Percentiles rank a stretch among this genome's conserved stretches.
Evolutionary conservation across 2,329 filamentous ascomycete genomes (phyloP).

Genomic region (Orbilia brochopaga): DNA sequence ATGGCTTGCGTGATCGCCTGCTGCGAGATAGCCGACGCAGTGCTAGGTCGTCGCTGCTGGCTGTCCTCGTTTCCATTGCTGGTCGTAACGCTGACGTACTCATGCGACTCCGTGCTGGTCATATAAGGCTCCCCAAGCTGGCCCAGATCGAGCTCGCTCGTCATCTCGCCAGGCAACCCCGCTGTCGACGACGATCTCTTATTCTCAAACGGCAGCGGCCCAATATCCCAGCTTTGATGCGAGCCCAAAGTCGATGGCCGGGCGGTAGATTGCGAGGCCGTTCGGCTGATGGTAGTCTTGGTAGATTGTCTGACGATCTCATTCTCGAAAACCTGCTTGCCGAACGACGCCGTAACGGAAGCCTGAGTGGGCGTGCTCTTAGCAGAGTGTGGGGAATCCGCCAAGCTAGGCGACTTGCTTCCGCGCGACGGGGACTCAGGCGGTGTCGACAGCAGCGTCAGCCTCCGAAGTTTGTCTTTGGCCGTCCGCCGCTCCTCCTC

Average conservation of each 20-base stretch:
- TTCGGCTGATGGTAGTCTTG: slow-evolving; percentile 43
- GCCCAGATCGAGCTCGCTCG: slow-evolving; percentile 37
- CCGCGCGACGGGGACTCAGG: slow-evolving; percentile 34
- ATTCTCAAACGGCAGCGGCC: slow-evolving; percentile 40
- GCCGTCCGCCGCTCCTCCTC: slow-evolving; percentile 70
- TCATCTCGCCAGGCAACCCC: slow-evolving; percentile 12
- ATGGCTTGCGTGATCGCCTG: slow-evolving; percentile 51
- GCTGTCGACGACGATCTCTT: slow-evolving; percentile 30
- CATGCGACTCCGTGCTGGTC: slow-evolving; percentile 40
- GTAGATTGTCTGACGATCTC: slow-evolving; percentile 42
- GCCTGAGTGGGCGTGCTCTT: slow-evolving; percentile 48
- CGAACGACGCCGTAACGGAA: slow-evolving; percentile 35
- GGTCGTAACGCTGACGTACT: slow-evolving; percentile 44
- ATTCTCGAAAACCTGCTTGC: slow-evolving; percentile 41
- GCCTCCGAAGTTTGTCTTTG: slow-evolving; percentile 53
- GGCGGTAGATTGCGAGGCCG: slow-evolving; percentile 45
- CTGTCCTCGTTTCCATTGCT: slow-evolving; percentile 31
- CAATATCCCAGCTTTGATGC: slow-evolving; percentile 42
- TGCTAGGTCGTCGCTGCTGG: slow-evolving; percentile 29
- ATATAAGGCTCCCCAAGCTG: slow-evolving; percentile 47
- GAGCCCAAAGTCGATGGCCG: slow-evolving; percentile 29
- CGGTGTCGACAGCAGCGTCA: slow-evolving; percentile 41
- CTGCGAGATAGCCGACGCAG: slow-evolving; percentile 43
- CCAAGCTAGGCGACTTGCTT: slow-evolving; percentile 37
- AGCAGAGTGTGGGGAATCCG: slow-evolving; percentile 43